Evolutionary conservation across 73 alveolate genomes (phyloP), one percentile per base, ranked within the genome.

Genomic region (Paramecium caudatum): DNA sequence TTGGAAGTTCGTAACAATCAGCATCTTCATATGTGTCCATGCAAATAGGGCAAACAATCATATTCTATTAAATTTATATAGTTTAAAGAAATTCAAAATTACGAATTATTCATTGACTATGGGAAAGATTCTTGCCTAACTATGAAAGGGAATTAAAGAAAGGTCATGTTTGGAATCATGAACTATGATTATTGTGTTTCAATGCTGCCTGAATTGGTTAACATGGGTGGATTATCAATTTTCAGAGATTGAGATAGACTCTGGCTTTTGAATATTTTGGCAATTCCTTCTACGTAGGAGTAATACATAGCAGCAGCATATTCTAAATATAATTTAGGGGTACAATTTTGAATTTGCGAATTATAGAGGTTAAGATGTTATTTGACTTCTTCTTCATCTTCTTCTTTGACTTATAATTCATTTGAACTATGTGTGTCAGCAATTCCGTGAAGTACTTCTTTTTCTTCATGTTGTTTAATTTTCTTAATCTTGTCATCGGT

Each of bases 41-140:
- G 21, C 88, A 74, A 41, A 74, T 74, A 37, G 19, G 9, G 46
- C 88, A 74, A 55, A 27, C 46, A 23, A 55, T 23, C 80, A 55
- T 55, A 23, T 55, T 55, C 1, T 55, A 55, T 55, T 7, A 55
- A 3, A 39, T n/a, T n/a, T n/a, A n/a, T n/a, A n/a, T n/a, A n/a
- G n/a, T n/a, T n/a, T n/a, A n/a, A n/a, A n/a, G n/a, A n/a, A n/a
- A n/a, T 55, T 55, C 80, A 55, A 55, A 55, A 23, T 55, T 55
- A 55, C 30, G 80, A 55, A 55, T 55, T 55, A 3, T 55, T 55
- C 80, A 21, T 55, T 23, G 80, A 55, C 9, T 55, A 43, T 27
- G 80, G 80, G 7, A 55, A 55, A 55, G 80, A 55, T 21, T 55
- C 80, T 55, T 55, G 80, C 12, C 80, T 23, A 16, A 55, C 23